phyloP scores from a whole-genome alignment of 75 land plant species.

The Gnetum montanum region DNA sequence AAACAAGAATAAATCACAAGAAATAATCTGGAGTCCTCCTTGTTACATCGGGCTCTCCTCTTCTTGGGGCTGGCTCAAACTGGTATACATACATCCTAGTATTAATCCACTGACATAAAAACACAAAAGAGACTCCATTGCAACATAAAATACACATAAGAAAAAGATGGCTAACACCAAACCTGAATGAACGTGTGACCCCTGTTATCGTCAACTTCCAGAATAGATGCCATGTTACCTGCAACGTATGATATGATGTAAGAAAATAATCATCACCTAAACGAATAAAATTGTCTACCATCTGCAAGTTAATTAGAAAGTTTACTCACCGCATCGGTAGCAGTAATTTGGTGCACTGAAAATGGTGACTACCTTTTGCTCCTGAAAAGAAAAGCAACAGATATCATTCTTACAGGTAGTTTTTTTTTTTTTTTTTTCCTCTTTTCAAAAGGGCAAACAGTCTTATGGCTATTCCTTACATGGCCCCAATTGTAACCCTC shows the following conservation, averaged over 20 bases:
- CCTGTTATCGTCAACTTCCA: constrained; percentile 92
- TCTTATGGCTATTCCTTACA: too few species aligned
- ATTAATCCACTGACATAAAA: not conserved
- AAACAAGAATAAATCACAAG: constrained; percentile 22
- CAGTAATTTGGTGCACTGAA: constrained; percentile 97
- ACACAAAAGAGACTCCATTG: not conserved
- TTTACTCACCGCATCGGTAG: constrained; percentile 81
- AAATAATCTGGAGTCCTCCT: constrained; percentile 70
- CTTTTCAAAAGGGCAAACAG: too few species aligned
- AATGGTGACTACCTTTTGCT: constrained; percentile 93
- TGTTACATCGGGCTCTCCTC: constrained; percentile 76
- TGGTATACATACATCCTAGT: constrained; percentile 7
- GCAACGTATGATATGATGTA: constrained; percentile 1
- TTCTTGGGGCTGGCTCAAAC: constrained; percentile 77
- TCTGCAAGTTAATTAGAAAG: too few species aligned
- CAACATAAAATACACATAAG: too few species aligned
- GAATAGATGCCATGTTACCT: constrained; percentile 90
- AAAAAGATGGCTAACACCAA: not conserved
- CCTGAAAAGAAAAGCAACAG: constrained; percentile 28
- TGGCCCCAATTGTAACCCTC: constrained; percentile 98
- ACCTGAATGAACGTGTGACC: constrained; percentile 97
- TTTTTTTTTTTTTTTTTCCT: too few species aligned
- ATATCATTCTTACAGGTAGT: not conserved
- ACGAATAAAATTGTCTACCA: too few species aligned
- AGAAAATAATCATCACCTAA: not conserved